These are phyloP conservation scores for Borealophlyctis nickersoniae DNA, from an alignment of 192 early-diverging fungal species.

Conservation along the genomic window DNA sequence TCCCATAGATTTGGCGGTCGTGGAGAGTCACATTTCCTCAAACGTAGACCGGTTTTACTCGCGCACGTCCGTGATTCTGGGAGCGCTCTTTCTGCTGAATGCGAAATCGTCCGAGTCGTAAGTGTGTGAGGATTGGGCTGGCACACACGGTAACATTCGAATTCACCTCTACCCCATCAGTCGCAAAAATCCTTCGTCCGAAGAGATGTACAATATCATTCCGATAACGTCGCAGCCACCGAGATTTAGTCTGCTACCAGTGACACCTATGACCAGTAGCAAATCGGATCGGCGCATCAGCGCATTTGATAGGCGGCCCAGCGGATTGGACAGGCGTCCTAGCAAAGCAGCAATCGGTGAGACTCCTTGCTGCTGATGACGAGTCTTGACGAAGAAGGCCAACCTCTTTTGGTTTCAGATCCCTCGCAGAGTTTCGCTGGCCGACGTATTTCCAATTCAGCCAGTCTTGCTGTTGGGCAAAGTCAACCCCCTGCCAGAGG, in stretches of 20 bases:
- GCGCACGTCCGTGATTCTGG: slow-evolving; percentile 53
- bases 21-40: slow-evolving; percentile 43
- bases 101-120: slow-evolving; percentile 41
- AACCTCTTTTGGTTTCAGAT: too few relatives aligned
- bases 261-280: background rate
- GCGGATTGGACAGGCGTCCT: background rate
- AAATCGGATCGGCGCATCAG: background rate
- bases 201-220: slow-evolving; percentile 49
- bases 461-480: too few relatives aligned
- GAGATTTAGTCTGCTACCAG: slow-evolving; percentile 54
- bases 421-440: too few relatives aligned
- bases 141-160: background rate
- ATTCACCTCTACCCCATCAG: too few relatives aligned
- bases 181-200: background rate
- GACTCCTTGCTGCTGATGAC: too few relatives aligned
- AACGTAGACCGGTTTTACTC: slow-evolving; percentile 59
- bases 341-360: background rate
- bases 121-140: slow-evolving; percentile 19
- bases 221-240: slow-evolving; percentile 48
- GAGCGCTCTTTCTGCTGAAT: slow-evolving; percentile 48
- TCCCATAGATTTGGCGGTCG: slow-evolving; percentile 59
- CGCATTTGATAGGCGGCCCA: background rate
- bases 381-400: too few relatives aligned
- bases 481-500: too few relatives aligned
- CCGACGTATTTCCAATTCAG: too few relatives aligned